phyloP scores from a whole-genome alignment of 2,329 filamentous ascomycete species.

The Aspergillus sergii region DNA sequence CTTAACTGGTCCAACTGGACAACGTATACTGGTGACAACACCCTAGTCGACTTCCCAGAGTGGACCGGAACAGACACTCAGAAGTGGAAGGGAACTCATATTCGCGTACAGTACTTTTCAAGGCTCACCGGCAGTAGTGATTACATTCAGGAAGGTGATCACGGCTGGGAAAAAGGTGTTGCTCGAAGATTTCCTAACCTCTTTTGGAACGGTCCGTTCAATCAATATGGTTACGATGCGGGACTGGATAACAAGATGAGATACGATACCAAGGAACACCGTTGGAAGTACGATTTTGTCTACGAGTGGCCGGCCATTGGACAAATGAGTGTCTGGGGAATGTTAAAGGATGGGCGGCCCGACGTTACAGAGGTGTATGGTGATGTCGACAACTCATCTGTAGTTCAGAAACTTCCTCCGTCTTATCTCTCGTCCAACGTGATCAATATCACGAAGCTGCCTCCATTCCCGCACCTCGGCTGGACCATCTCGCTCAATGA shows the following conservation, averaged over 20 bases:
- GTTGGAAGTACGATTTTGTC: conserved; percentile 64
- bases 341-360: conserved; percentile 63
- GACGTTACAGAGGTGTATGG: conserved; percentile 63
- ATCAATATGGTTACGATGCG: conserved; percentile 65
- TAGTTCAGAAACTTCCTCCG: conserved; percentile 64
- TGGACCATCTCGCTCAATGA: conserved; percentile 62
- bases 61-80: conserved; percentile 64
- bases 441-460: conserved; percentile 61
- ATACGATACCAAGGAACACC: conserved; percentile 48
- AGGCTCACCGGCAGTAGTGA: conserved; percentile 61
- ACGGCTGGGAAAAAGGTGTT: conserved; percentile 37
- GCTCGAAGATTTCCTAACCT: conserved; percentile 63
- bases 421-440: conserved; percentile 58
- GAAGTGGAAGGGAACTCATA: conserved; percentile 63
- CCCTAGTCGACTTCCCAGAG: conserved; percentile 48
- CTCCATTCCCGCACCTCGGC: conserved; percentile 57
- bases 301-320: conserved; percentile 65
- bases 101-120: conserved; percentile 66
- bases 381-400: conserved; percentile 60
- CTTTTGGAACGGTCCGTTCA: conserved; percentile 64
- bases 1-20: conserved; percentile 62
- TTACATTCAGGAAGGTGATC: conserved; percentile 63
- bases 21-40: conserved; percentile 56
- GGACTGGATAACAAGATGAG: conserved; percentile 59
- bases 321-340: conserved; percentile 68